Percentiles rank a stretch among this genome's conserved stretches.
These are phyloP conservation scores for Wallemia hederae DNA, from an alignment of 1,284 basidiomycete species.

Conservation along the genomic window DNA sequence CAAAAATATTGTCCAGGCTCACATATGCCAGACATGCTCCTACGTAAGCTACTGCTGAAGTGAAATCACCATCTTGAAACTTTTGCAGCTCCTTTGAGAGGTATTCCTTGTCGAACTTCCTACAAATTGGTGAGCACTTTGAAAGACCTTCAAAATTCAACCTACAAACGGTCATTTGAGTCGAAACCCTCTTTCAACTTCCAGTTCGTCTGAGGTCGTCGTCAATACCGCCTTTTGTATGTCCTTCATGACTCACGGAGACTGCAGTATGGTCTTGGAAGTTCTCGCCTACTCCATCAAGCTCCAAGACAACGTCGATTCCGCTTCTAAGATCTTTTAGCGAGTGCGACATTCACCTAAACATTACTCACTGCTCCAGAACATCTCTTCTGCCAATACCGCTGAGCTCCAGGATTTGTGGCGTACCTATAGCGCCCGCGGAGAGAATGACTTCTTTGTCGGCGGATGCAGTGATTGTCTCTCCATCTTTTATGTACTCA, in stretches of 20 bases:
- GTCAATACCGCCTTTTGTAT: too few relatives aligned
- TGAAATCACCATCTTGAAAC: background rate
- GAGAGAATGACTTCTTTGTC: conserved; percentile 12
- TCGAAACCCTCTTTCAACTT: background rate
- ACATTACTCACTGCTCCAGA: conserved; percentile 2
- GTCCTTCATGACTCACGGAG: background rate
- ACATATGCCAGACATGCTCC: background rate
- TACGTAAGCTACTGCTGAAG: background rate
- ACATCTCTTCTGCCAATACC: conserved; percentile 9
- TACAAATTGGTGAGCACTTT: background rate
- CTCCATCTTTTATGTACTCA: conserved; percentile 5
- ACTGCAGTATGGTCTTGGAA: conserved; percentile 10
- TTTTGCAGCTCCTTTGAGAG: background rate
- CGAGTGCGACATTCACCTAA: background rate
- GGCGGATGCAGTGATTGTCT: conserved; percentile 7
- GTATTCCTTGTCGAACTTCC: background rate
- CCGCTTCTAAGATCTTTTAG: conserved; percentile 7
- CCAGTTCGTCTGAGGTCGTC: background rate
- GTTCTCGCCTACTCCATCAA: conserved; percentile 9
- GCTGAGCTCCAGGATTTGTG: conserved; percentile 12
- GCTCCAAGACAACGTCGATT: conserved; percentile 1
- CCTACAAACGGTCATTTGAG: background rate
- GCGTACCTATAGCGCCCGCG: conserved; percentile 12
- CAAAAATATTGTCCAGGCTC: background rate
- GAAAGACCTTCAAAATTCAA: background rate